These are phyloP conservation scores for Epichloe festucae DNA, from an alignment of 2,329 filamentous ascomycete species.

Conservation along the genomic window DNA sequence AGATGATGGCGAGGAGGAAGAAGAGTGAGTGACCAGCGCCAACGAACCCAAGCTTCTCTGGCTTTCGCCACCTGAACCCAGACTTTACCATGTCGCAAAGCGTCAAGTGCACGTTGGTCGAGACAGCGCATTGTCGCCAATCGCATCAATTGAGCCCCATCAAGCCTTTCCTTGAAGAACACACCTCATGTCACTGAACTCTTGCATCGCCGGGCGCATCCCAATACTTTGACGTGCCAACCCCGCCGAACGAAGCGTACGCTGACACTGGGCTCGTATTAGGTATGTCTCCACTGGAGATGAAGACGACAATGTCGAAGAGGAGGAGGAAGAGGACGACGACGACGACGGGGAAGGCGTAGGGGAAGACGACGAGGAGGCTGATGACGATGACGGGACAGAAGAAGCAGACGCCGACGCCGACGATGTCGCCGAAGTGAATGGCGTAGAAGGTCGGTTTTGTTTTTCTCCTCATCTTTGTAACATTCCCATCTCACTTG, in stretches of 20 bases:
- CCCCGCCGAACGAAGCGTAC: background rate
- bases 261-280: background rate
- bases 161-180: too few relatives aligned
- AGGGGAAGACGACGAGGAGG: conserved; percentile 12
- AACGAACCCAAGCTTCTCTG: background rate
- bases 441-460: conserved; percentile 24
- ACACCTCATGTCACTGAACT: background rate
- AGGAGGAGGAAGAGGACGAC: conserved; percentile 26
- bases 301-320: conserved; percentile 27
- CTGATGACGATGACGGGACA: conserved; percentile 8
- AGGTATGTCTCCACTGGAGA: conserved; percentile 26
- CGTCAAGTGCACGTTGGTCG: background rate
- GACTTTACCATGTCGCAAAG: background rate
- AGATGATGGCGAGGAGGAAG: conserved; percentile 37
- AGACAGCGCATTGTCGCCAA: background rate
- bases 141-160: too few relatives aligned
- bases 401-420: conserved; percentile 8
- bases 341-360: conserved; percentile 19
- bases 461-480: background rate
- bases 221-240: background rate
- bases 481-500: background rate
- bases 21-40: conserved; percentile 33
- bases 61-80: background rate
- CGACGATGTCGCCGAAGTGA: conserved; percentile 11
- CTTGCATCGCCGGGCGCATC: background rate